phyloP scores from a whole-genome alignment of 441 rosid genomes.

The Pelargonium australe region DNA sequence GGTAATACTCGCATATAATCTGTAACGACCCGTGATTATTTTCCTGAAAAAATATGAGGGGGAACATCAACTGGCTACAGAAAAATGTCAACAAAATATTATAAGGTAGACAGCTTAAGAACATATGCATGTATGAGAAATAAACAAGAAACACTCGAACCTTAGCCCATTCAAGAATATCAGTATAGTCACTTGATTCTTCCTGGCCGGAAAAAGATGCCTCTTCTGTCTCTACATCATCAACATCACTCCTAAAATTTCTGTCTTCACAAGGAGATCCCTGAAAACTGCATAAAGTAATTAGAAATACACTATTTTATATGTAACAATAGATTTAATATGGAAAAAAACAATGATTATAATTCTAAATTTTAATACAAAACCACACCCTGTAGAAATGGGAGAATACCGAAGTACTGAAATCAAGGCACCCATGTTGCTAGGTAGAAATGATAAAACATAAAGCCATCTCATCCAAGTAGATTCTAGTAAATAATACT shows the following conservation, averaged over 20 bases:
- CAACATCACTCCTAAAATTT: slow-evolving; percentile 54
- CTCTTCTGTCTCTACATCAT: slow-evolving; percentile 78
- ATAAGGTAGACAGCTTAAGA: background rate
- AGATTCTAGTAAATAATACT: too few species aligned
- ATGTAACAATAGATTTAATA: background rate
- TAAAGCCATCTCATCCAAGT: too few species aligned
- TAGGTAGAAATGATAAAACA: background rate
- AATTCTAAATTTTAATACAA: too few species aligned
- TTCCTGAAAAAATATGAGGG: slow-evolving; percentile 39
- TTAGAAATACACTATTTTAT: background rate
- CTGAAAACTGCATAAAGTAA: slow-evolving; percentile 55
- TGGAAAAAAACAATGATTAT: too few species aligned
- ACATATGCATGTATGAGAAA: slow-evolving; percentile 4
- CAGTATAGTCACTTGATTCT: slow-evolving; percentile 51
- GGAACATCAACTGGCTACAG: slow-evolving; percentile 17
- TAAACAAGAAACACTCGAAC: slow-evolving; percentile 32
- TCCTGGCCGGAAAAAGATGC: slow-evolving; percentile 87
- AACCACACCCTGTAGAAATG: background rate
- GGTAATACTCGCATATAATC: slow-evolving; percentile 74
- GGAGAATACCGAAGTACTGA: background rate
- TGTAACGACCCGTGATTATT: slow-evolving; percentile 74
- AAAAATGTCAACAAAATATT: background rate
- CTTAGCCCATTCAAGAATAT: slow-evolving; percentile 94
- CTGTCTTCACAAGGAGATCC: slow-evolving; percentile 68
- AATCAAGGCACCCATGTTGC: background rate